Conservation (phyloP, 2,329 filamentous ascomycete species). For the Volutella citrinella region DNA sequence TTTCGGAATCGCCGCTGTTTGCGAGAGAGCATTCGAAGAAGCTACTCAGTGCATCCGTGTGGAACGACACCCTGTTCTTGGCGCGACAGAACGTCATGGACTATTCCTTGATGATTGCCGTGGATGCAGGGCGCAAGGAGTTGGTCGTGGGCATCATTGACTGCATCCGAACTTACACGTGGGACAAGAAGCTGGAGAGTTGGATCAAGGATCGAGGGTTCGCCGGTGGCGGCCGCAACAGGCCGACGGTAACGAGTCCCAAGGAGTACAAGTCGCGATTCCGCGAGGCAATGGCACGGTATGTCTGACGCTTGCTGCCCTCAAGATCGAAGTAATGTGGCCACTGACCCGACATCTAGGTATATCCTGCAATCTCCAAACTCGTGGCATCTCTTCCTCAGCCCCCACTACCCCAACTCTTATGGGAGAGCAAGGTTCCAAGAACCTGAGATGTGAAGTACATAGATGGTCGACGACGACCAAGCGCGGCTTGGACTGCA, state of each 20-base stretch:
- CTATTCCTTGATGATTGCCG: constrained; percentile 97
- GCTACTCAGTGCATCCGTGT: constrained; percentile 84
- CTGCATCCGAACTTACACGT: constrained; percentile 97
- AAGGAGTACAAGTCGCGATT: constrained; percentile 98
- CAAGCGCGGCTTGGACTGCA: too few species aligned
- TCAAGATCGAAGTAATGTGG: constrained; percentile 1
- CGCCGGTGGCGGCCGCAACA: constrained; percentile 70
- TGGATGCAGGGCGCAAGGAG: constrained; percentile 86
- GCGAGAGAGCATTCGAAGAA: constrained; percentile 95
- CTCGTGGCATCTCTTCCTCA: constrained; percentile 70
- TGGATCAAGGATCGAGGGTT: constrained; percentile 99
- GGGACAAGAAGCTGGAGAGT: constrained; percentile 99
- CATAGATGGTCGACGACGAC: too few species aligned
- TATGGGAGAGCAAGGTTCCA: constrained; percentile 38
- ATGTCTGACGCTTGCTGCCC: constrained; percentile 36
- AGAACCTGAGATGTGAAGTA: constrained; percentile 36
- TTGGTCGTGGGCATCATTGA: constrained; percentile 97
- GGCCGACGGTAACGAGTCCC: constrained; percentile 93
- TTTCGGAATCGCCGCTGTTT: constrained; percentile 95
- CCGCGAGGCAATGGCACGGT: constrained; percentile 92
- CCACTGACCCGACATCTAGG: constrained; percentile 29
- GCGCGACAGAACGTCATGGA: constrained; percentile 98
- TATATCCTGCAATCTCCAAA: constrained; percentile 74
- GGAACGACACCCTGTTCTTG: constrained; percentile 96
- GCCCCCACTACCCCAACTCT: constrained; percentile 35